These are phyloP conservation scores for Microsporum ferrugineum DNA, from an alignment of 2,329 filamentous ascomycete genomes.

Conservation along the genomic window DNA sequence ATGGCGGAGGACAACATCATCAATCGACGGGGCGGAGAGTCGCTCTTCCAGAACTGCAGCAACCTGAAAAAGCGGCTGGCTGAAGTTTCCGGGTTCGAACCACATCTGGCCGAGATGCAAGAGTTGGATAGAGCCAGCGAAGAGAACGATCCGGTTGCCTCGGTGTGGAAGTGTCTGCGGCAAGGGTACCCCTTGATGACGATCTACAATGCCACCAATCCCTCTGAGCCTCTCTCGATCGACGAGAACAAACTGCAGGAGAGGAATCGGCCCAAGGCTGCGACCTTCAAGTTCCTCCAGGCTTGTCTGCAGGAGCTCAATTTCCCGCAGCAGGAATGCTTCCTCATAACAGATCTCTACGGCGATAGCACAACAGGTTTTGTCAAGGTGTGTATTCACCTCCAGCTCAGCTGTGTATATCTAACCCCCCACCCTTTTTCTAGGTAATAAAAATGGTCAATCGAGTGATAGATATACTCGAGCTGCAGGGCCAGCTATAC, in stretches of 20 bases:
- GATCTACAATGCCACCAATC: conserved; percentile 78
- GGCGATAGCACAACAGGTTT: conserved; percentile 94
- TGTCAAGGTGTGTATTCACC: conserved; percentile 56
- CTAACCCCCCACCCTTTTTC: not conserved
- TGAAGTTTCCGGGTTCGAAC: conserved; percentile 72
- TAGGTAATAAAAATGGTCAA: conserved; percentile 86
- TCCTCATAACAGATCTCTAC: conserved; percentile 83
- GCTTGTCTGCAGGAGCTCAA: conserved; percentile 74
- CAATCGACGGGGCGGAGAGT: conserved; percentile 91
- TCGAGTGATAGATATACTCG: conserved; percentile 74
- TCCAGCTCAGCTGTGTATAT: not conserved
- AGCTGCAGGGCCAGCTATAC: conserved; percentile 64
- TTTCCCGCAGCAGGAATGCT: conserved; percentile 70
- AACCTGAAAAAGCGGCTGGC: conserved; percentile 69
- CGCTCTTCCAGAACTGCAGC: conserved; percentile 90
- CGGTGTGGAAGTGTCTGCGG: conserved; percentile 78
- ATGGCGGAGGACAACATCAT: conserved; percentile 85
- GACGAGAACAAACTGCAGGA: conserved; percentile 54
- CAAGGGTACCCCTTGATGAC: conserved; percentile 72
- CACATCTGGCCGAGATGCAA: conserved; percentile 60
- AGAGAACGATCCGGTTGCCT: conserved; percentile 69
- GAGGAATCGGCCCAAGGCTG: conserved; percentile 69
- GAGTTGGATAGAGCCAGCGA: conserved; percentile 53
- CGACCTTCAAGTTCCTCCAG: conserved; percentile 84
- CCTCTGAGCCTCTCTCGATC: conserved; percentile 55